These are phyloP conservation scores for Cajanus cajan DNA, from an alignment of 306 rosid genomes.

Conservation along the genomic window DNA sequence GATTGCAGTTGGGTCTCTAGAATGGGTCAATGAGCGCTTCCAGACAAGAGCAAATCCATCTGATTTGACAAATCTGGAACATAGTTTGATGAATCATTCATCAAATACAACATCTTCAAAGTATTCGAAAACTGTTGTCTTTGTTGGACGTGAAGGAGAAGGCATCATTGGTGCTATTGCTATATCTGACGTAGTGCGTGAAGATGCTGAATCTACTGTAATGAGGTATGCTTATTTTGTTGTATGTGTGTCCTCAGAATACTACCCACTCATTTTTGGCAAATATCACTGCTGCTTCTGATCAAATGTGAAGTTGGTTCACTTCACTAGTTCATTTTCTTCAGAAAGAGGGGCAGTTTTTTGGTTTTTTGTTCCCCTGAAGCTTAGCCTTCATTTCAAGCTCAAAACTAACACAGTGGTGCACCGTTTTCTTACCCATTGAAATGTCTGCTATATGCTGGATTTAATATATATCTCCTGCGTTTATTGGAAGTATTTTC, in stretches of 20 bases:
- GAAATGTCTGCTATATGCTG: not conserved
- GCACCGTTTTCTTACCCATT: constrained; percentile 1
- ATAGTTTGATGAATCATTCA: constrained; percentile 50
- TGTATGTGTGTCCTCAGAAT: not conserved
- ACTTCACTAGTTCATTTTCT: not conserved
- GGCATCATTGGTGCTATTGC: constrained; percentile 87
- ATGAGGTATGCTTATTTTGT: constrained; percentile 46
- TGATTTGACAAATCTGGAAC: constrained; percentile 59
- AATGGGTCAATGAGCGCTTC: constrained; percentile 79
- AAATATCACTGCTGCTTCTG: constrained; percentile 16
- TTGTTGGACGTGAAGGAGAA: constrained; percentile 94
- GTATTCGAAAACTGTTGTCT: constrained; percentile 80
- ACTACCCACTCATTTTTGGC: constrained; percentile 14
- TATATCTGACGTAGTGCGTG: constrained; percentile 83
- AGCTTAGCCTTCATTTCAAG: constrained; percentile 18
- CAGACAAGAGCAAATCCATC: constrained; percentile 43
- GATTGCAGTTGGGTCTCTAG: constrained; percentile 83
- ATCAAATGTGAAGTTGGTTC: not conserved
- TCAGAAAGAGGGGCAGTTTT: constrained; percentile 9
- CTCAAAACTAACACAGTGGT: not conserved
- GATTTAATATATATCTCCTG: constrained; percentile 10
- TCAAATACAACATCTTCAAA: constrained; percentile 49
- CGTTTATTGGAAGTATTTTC: constrained; percentile 13
- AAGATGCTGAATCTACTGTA: constrained; percentile 76
- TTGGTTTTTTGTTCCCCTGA: not conserved